Conservation (phyloP, 108 stramenopile species). For the Cyclostephanos invisitatus region DNA sequence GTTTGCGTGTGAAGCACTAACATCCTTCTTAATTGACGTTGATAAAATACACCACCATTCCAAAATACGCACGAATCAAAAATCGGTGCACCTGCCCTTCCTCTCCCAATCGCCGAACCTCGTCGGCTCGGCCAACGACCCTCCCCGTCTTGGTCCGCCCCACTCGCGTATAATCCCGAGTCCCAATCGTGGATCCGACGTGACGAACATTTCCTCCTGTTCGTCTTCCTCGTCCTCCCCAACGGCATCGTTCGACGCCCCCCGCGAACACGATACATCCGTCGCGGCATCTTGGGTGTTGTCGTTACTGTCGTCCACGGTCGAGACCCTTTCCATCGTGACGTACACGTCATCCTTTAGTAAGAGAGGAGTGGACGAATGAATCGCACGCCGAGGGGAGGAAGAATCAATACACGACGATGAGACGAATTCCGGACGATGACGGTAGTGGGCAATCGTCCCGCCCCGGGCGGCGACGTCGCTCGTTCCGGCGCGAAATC, state of each 20-base stretch:
- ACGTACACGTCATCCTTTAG: background rate
- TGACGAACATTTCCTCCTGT: constrained; percentile 91
- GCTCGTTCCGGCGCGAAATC: too few species aligned
- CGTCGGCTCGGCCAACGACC: constrained; percentile 91
- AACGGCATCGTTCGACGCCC: constrained; percentile 35
- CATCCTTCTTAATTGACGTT: background rate
- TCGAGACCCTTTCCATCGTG: constrained; percentile 4
- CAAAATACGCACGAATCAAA: constrained; percentile 44
- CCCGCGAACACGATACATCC: constrained; percentile 27
- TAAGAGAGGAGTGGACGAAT: background rate
- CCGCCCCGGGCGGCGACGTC: too few species aligned
- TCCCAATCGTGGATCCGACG: constrained; percentile 70
- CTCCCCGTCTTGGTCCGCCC: constrained; percentile 96
- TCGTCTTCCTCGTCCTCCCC: constrained; percentile 87
- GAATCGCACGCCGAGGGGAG: background rate
- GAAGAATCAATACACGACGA: background rate
- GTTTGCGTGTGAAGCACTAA: background rate
- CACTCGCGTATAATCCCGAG: constrained; percentile 75
- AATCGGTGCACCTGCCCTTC: constrained; percentile 95
- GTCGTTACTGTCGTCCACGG: background rate
- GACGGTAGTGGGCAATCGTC: too few species aligned
- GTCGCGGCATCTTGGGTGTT: too few species aligned
- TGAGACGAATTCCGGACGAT: too few species aligned
- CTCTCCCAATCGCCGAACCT: constrained; percentile 99
- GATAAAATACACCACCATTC: background rate